Base-by-base conservation (phyloP, 768 basidiomycete genomes). In the Phaffia australis region DNA sequence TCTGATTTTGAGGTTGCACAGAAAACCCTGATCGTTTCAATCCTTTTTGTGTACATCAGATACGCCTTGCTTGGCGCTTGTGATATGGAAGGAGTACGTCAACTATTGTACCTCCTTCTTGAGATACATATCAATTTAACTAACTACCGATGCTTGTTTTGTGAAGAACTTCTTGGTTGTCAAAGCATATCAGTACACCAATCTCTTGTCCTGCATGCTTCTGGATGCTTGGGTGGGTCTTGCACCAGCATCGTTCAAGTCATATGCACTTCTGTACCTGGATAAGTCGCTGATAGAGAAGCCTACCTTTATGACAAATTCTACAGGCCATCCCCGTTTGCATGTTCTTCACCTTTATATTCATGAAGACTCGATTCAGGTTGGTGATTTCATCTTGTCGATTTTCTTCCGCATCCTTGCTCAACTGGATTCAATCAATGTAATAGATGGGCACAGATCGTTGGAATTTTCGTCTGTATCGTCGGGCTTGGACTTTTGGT, bases 171-270 rank as follows among this genome's bases (percentile, higher is more conserved):
- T 88, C 73, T 77, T 89, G 68, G 89, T 87, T 52, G 84, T 91
- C 63, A 88, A 87, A 29, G 32, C 71, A 16, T 65, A 65, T n/a
- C 81, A 88, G 78, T 90, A 87, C 78, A 91, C 89, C 46, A 88
- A 87, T 70, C 78, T 92, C 3, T 78, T 92, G 56, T 91, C 89
- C 1, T 89, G 87, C 76, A 90, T 90, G 87, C 82, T 92, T n/a
- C 84, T 92, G 56, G 88, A 91, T 72, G 88, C 89, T 83, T 88
- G 74, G 64, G 35, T 42, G 35, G 11, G 35, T 42, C 35, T 5
- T 42, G 11, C 4, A 4, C 11, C 11, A 42, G 11, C 11, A 11
- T 11, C 35, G 11, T 42, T 11, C 11, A 42, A 42, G 11, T 11
- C 35, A 42, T 42, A 42, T 69, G 84, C 72, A 47, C 46, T 30